phyloP scores from a whole-genome alignment of 1,284 basidiomycete genomes.

The Malassezia globosa region DNA sequence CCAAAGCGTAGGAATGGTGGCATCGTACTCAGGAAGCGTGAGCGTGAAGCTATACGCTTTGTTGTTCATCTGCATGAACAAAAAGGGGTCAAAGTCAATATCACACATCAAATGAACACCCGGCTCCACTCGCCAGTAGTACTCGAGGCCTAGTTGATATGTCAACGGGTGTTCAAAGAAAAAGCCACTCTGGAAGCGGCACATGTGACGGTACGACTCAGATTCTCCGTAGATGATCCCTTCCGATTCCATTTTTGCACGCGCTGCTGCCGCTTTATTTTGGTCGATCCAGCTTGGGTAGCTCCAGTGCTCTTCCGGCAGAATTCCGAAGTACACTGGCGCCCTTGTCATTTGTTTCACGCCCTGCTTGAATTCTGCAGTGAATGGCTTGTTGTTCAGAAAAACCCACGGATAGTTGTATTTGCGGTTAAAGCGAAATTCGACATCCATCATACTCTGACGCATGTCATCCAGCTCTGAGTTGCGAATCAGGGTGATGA shows the following conservation, averaged over 20 bases:
- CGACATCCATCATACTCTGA: conserved; percentile 27
- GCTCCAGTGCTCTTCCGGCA: conserved; percentile 69
- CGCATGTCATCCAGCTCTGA: conserved; percentile 39
- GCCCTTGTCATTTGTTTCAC: conserved; percentile 37
- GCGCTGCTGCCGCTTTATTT: conserved; percentile 55
- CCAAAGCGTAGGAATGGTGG: conserved; percentile 71
- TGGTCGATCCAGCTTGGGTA: conserved; percentile 62
- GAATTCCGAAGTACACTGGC: conserved; percentile 59
- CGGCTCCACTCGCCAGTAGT: conserved; percentile 83
- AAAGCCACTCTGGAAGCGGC: conserved; percentile 84
- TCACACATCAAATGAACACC: conserved; percentile 67
- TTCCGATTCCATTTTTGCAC: conserved; percentile 57
- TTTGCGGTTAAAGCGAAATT: conserved; percentile 42
- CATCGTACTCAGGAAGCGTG: conserved; percentile 63
- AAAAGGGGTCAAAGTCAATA: conserved; percentile 68
- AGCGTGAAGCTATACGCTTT: conserved; percentile 66
- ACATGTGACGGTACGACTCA: conserved; percentile 55
- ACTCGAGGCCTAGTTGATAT: conserved; percentile 58
- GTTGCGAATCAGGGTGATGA: conserved; percentile 45
- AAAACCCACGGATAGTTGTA: conserved; percentile 49
- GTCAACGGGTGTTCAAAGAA: conserved; percentile 49
- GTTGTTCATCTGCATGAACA: conserved; percentile 68
- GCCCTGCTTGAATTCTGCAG: conserved; percentile 46
- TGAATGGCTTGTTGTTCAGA: conserved; percentile 47
- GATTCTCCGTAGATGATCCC: conserved; percentile 76